Percentiles rank a stretch among this genome's conserved stretches.
Conservation (phyloP, 495 filamentous ascomycete genomes). For the Jackrogersella multiformis region DNA sequence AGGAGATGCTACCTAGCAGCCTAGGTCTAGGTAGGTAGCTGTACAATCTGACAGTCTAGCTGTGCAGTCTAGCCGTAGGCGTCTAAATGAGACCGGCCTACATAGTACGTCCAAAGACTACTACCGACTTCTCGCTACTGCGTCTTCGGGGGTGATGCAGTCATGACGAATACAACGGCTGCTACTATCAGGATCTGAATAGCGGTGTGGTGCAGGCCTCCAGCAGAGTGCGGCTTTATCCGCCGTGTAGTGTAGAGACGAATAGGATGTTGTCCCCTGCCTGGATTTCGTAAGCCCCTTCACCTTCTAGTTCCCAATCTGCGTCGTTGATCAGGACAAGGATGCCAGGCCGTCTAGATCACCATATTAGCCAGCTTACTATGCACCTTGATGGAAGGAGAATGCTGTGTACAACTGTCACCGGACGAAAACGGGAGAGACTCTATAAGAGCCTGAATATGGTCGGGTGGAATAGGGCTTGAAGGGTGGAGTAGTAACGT, state of each 20-base stretch:
- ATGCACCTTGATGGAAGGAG: slow-evolving; percentile 17
- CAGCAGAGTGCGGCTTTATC: slow-evolving; percentile 57
- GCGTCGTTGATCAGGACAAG: slow-evolving; percentile 97
- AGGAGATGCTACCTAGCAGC: no score
- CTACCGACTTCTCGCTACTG: not conserved
- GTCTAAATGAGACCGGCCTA: slow-evolving; percentile 21
- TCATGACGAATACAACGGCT: slow-evolving; percentile 28
- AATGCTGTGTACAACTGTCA: slow-evolving; percentile 22
- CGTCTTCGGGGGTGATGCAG: slow-evolving; percentile 22
- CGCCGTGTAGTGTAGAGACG: slow-evolving; percentile 97
- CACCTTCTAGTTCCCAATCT: slow-evolving; percentile 98
- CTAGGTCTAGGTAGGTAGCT: no score
- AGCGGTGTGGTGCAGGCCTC: slow-evolving; percentile 30
- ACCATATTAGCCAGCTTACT: slow-evolving; percentile 41
- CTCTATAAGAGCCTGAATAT: slow-evolving; percentile 25
- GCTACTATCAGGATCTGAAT: slow-evolving; percentile 21
- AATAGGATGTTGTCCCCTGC: slow-evolving; percentile 88
- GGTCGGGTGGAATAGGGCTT: slow-evolving; percentile 26
- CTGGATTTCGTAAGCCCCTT: slow-evolving; percentile 86
- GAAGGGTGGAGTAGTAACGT: slow-evolving; percentile 49
- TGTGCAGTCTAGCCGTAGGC: slow-evolving; percentile 20
- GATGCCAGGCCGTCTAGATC: slow-evolving; percentile 86
- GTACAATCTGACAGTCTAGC: no score
- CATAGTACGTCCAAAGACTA: not conserved
- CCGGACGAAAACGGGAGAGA: slow-evolving; percentile 27